Evolutionary conservation across 2,329 filamentous ascomycete genomes (phyloP), one percentile per base, ranked within the genome.

Genomic region (Fusarium verrucosum): DNA sequence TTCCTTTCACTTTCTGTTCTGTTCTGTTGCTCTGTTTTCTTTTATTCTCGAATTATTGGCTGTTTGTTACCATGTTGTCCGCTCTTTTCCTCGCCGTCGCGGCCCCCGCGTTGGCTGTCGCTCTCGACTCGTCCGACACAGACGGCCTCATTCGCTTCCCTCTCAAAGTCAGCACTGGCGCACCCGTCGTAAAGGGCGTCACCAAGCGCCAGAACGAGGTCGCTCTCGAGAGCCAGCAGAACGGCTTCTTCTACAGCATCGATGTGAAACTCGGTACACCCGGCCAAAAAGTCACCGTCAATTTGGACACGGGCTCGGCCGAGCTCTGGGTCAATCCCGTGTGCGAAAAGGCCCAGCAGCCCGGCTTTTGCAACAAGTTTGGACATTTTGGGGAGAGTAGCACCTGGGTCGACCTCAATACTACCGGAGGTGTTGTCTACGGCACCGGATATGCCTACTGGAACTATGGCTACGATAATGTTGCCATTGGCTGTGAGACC

Each of bases 261-360:
- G 74, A 78, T 16, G 56, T 81, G 19, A 57, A 62, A 13, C 67
- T 81, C 32, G 79, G 79, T 10, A 78, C 74, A 0, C 79, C 79
- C 6, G 70, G 72, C 7, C 77, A 80, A 52, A 51, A 64, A 5
- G 75, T 80, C 40, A 76, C 70, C 30, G 76, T 80, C 58, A 74
- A 77, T 58, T 74, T 81, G 44, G 78, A 81, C 56, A 80, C 79
- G 1, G 78, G 78, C 16, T 80, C 78, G 5, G 70, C 73, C 10
- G 78, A 80, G 63, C 72, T 79, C 7, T 81, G 78, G 79, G 76
- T 81, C 33, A 79, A 80, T 52, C 78, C 79, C 8, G 69, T 74
- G 9, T 81, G 79, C 65, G 65, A 65, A 47, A 75, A 74, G 37
- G 66, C 76, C 1, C 46, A 58, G 7, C 68, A 77, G 26, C 62